phyloP scores from a whole-genome alignment of 192 early-diverging fungal genomes.

The Coemansia sp. region DNA sequence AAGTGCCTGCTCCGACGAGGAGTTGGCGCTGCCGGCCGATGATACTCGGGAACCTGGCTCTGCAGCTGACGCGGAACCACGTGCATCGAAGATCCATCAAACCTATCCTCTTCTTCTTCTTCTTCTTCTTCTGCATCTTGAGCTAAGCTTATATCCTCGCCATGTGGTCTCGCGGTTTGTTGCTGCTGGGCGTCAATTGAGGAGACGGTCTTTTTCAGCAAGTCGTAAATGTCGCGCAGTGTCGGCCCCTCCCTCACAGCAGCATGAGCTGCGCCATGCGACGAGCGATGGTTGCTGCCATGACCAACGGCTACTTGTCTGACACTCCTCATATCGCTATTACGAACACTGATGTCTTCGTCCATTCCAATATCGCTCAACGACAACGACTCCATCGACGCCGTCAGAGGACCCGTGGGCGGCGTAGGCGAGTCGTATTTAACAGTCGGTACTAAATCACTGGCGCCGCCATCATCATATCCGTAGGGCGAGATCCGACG shows the following conservation, averaged over 20 bases:
- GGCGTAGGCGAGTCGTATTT: conserved; percentile 25
- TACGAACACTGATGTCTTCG: no score
- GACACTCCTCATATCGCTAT: no score
- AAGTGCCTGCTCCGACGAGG: conserved; percentile 31
- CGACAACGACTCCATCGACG: conserved; percentile 4
- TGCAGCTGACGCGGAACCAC: conserved; percentile 13
- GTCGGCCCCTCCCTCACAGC: conserved; percentile 16
- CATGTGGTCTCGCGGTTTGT: no score
- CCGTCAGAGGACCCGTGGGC: no score
- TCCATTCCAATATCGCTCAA: conserved; percentile 6
- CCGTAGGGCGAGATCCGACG: not conserved
- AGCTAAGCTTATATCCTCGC: no score
- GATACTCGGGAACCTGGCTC: not conserved
- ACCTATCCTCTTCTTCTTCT: not conserved
- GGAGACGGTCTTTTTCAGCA: conserved; percentile 27
- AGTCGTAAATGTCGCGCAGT: conserved; percentile 39
- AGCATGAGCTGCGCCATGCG: not conserved
- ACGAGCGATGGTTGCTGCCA: not conserved
- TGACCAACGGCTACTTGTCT: no score
- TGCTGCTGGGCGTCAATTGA: conserved; percentile 8
- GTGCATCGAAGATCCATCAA: not conserved
- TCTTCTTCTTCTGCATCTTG: no score
- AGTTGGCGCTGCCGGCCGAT: conserved; percentile 40
- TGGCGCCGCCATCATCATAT: no score
- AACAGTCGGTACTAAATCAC: conserved; percentile 21